phyloP scores from a whole-genome alignment of 139 green algal genomes.

The Pseudopediastrum boryanum region DNA sequence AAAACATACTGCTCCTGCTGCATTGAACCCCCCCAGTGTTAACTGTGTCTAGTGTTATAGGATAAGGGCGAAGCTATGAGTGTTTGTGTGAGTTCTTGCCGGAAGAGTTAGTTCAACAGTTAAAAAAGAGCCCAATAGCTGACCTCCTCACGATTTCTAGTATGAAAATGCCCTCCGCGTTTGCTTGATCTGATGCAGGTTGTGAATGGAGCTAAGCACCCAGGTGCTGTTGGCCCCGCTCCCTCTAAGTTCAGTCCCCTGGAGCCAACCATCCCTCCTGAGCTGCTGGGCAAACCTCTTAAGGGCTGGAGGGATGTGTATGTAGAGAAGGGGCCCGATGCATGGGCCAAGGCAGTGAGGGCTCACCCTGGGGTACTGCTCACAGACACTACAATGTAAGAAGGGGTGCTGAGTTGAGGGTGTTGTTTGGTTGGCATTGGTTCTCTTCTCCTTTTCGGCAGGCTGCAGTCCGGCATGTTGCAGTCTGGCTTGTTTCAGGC shows the following conservation, averaged over 20 bases:
- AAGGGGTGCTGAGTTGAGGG: background rate
- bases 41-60: too few species aligned
- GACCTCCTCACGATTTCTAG: too few species aligned
- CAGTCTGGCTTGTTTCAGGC: too few species aligned
- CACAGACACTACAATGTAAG: slow-evolving; percentile 91
- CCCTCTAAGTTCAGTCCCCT: slow-evolving; percentile 54
- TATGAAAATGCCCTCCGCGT: too few species aligned
- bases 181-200: slow-evolving; percentile 44
- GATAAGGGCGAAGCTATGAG: too few species aligned
- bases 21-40: too few species aligned
- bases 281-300: slow-evolving; percentile 37
- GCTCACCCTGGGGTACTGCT: slow-evolving; percentile 88
- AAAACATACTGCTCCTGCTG: too few species aligned
- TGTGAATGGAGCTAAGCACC: slow-evolving; percentile 88
- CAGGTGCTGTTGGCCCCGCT: slow-evolving; percentile 72
- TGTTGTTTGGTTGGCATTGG: slow-evolving; percentile 11
- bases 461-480: too few species aligned
- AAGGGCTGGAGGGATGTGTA: slow-evolving; percentile 81
- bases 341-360: slow-evolving; percentile 83
- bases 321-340: slow-evolving; percentile 76
- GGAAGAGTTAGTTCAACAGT: too few species aligned
- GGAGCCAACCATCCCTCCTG: slow-evolving; percentile 45
- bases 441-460: too few species aligned
- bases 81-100: too few species aligned
- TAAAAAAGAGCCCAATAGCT: too few species aligned